A percentile compares a stretch with the other conserved stretches of the same genome.
Conservation (phyloP, 2,329 filamentous ascomycete species). For the Neophaeococcomyces aloes region DNA sequence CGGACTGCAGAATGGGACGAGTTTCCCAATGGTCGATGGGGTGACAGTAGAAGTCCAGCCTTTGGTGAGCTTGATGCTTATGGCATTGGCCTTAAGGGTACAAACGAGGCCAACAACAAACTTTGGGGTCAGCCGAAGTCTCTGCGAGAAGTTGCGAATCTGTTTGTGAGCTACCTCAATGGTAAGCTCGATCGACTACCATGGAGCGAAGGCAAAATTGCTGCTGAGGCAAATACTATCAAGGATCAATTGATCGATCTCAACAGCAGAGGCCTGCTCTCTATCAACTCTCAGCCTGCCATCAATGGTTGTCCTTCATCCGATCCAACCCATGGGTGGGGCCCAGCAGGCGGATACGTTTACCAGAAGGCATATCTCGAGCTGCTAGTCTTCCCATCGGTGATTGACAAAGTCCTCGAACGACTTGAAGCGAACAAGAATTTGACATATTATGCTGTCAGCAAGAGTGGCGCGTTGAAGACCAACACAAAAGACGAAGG, state of each 20-base stretch:
- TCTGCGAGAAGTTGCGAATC: conserved; percentile 65
- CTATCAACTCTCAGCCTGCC: conserved; percentile 94
- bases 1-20: conserved; percentile 98
- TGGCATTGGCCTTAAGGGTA: conserved; percentile 84
- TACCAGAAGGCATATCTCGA: conserved; percentile 98
- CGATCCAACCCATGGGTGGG: conserved; percentile 84
- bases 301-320: conserved; percentile 84
- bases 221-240: conserved; percentile 69
- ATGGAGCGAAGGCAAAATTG: conserved; percentile 87
- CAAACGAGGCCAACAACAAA: conserved; percentile 90
- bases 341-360: conserved; percentile 86
- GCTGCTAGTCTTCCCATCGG: conserved; percentile 68
- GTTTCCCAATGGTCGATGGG: conserved; percentile 97
- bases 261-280: conserved; percentile 78
- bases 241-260: conserved; percentile 65
- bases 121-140: conserved; percentile 82
- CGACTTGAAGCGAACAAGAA: conserved; percentile 70
- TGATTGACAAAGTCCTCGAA: conserved; percentile 65
- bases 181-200: conserved; percentile 72
- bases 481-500: conserved; percentile 78
- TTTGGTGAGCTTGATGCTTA: conserved; percentile 94
- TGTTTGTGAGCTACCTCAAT: conserved; percentile 78
- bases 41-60: conserved; percentile 88
- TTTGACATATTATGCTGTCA: conserved; percentile 89
- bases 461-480: conserved; percentile 66